Percentiles rank a stretch among this genome's conserved stretches.
phyloP scores from a whole-genome alignment of 2,329 filamentous ascomycete species.

The Diaporthe ilicicola region DNA sequence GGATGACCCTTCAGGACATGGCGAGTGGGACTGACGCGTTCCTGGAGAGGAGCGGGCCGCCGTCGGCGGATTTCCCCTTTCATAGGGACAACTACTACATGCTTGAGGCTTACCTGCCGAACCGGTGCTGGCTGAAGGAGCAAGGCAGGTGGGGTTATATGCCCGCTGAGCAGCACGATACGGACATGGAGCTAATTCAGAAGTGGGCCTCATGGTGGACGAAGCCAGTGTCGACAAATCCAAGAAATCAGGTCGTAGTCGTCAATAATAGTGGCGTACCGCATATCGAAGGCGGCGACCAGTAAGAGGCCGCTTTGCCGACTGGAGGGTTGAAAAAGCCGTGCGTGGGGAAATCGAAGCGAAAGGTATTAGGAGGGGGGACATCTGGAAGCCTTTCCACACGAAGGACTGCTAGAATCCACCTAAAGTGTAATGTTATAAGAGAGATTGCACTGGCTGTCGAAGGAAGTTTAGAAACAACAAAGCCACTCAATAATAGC shows the following conservation, averaged over 20 bases:
- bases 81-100: slow-evolving; percentile 67
- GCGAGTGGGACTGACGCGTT: slow-evolving; percentile 58
- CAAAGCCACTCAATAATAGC: background rate
- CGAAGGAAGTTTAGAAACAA: background rate
- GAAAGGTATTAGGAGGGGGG: too few species aligned
- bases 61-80: slow-evolving; percentile 60
- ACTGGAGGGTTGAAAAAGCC: background rate
- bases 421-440: background rate
- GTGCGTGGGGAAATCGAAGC: background rate
- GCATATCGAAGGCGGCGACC: background rate
- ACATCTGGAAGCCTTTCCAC: too few species aligned
- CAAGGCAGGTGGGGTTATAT: slow-evolving; percentile 59
- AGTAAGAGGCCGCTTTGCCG: background rate
- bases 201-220: slow-evolving; percentile 35
- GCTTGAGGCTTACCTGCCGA: slow-evolving; percentile 65
- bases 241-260: background rate
- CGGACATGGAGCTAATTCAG: slow-evolving; percentile 45
- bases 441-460: background rate
- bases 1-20: slow-evolving; percentile 50
- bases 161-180: slow-evolving; percentile 48
- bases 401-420: background rate
- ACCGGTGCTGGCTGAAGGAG: slow-evolving; percentile 60
- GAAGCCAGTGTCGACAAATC: background rate
- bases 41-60: slow-evolving; percentile 58
- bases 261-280: background rate